These are phyloP conservation scores for Hamamelis virginiana DNA, from an alignment of 164 flowering plant species.

Conservation along the genomic window DNA sequence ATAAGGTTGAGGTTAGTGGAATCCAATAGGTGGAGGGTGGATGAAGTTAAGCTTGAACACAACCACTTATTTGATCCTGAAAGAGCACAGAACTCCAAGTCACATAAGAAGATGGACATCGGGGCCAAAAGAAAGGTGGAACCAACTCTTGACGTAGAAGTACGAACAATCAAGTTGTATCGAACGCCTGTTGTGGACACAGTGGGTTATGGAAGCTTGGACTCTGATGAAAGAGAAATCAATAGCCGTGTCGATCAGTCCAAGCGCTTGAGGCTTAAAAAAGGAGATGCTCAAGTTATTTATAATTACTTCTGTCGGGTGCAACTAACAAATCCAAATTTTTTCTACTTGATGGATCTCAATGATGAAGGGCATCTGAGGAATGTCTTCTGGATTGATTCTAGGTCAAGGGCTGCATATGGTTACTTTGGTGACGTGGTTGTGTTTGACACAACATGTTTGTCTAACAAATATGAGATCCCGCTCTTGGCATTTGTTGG, in stretches of 20 bases:
- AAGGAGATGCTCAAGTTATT: conserved; percentile 49
- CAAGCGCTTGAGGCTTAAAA: conserved; percentile 42
- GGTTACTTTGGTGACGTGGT: conserved; percentile 66
- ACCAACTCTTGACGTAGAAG: conserved; percentile 46
- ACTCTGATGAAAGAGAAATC: conserved; percentile 27
- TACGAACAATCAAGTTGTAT: conserved; percentile 46
- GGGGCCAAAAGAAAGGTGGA: conserved; percentile 48
- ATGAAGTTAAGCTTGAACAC: conserved; percentile 68
- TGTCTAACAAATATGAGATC: conserved; percentile 53
- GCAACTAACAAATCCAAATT: conserved; percentile 54
- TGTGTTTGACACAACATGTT: conserved; percentile 50
- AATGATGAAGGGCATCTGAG: conserved; percentile 51
- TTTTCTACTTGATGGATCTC: conserved; percentile 59
- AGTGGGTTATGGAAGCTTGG: conserved; percentile 28
- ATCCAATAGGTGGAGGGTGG: conserved; percentile 58
- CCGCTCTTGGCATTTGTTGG: conserved; percentile 66
- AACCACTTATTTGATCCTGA: conserved; percentile 65
- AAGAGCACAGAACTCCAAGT: conserved; percentile 59
- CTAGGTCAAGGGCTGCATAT: conserved; percentile 59
- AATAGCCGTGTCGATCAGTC: conserved; percentile 16
- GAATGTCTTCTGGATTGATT: conserved; percentile 74
- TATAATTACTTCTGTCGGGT: conserved; percentile 36
- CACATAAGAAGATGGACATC: conserved; percentile 51
- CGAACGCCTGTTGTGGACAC: conserved; percentile 31
- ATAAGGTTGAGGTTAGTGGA: conserved; percentile 63